Conservation (phyloP, 140 eudicot species). For the Senecio squalidus region DNA sequence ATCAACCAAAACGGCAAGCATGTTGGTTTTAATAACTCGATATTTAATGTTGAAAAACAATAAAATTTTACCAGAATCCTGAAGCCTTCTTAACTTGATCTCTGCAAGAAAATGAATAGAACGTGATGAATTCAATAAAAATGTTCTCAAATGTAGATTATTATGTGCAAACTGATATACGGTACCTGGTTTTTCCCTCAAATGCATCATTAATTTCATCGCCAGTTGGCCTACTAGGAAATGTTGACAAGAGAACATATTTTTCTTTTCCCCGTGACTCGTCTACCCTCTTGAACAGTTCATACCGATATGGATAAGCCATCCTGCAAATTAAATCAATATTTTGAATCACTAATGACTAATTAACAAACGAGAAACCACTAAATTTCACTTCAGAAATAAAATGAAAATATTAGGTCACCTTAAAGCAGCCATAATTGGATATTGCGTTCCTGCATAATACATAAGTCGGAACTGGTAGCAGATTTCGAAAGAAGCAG, state of each 20-base stretch:
- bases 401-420: constrained; percentile 20
- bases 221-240: constrained; percentile 57
- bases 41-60: constrained; percentile 4
- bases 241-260: constrained; percentile 62
- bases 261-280: constrained; percentile 62
- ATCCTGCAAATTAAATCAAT: constrained; percentile 43
- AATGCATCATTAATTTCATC: constrained; percentile 87
- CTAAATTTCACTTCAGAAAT: neutral
- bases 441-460: constrained; percentile 87
- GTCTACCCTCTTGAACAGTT: constrained; percentile 80
- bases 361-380: neutral
- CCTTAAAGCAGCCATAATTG: constrained; percentile 97
- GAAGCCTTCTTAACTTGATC: constrained; percentile 50
- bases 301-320: constrained; percentile 79
- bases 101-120: constrained; percentile 33
- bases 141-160: neutral
- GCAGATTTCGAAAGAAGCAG: constrained; percentile 91
- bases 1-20: neutral
- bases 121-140: constrained; percentile 10
- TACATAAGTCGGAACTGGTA: constrained; percentile 87
- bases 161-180: neutral
- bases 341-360: neutral
- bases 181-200: constrained; percentile 71
- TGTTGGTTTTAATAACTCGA: neutral
- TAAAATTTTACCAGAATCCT: constrained; percentile 75